Evolutionary conservation across 2,329 filamentous ascomycete species (phyloP), one percentile per base, ranked within the genome.

Genomic region (Sporothrix phasma): DNA sequence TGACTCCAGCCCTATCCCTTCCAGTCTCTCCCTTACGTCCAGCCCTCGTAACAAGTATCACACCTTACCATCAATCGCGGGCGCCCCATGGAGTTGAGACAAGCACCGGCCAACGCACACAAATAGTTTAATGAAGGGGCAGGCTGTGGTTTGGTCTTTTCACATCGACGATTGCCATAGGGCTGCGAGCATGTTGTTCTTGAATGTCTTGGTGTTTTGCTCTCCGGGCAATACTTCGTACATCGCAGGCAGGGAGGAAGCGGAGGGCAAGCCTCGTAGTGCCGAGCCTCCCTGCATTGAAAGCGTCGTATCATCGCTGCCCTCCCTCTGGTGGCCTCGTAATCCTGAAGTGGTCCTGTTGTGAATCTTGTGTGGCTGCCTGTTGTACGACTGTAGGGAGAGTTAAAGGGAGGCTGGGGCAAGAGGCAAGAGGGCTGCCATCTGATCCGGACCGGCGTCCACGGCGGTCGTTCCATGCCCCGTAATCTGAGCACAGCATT

Each of bases 201-300:
- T n/a, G n/a, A n/a, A n/a, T n/a, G n/a, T n/a, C n/a, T n/a, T n/a
- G 47, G 34, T 53, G 47, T 53, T 29, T 53, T 53, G 47, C 47
- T 26, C 2, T 34, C 29, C n/a, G n/a, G n/a, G n/a, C n/a, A n/a
- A n/a, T n/a, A n/a, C n/a, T n/a, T n/a, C n/a, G n/a, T n/a, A n/a
- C n/a, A n/a, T n/a, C 51, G 31, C 31, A 39, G 31, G 51, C 51
- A 39, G 24, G n/a, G n/a, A 39, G 51, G 24, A 31, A 24, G 51
- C 15, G 15, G 31, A n/a, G 49, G 31, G 31, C 39, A 22, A 17
- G 31, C n/a, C 19, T 31, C 11, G 3, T 19, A n/a, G 31, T 19
- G 11, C 34, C 19, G 8, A 39, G 19, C 31, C 51, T 56, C 51
- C 51, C 51, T 56, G 31, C 51, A 56, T 39, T 31, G 51, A 17